phyloP scores from a whole-genome alignment of 2,329 filamentous ascomycete species.

The Phyllosticta citrichinensis region DNA sequence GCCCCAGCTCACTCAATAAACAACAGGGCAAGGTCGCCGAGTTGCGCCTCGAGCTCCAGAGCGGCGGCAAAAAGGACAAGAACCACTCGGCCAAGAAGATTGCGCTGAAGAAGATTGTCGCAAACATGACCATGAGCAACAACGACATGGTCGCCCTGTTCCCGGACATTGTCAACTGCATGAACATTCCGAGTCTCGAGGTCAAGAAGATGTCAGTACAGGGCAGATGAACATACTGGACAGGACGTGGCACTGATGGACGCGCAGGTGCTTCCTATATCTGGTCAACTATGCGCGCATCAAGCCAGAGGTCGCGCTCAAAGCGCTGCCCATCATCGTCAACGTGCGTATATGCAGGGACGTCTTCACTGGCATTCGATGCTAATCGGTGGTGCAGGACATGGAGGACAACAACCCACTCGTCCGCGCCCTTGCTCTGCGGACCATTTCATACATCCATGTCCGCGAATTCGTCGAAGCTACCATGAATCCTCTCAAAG shows the following conservation, averaged over 20 bases:
- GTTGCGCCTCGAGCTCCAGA: constrained; percentile 86
- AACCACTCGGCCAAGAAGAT: constrained; percentile 93
- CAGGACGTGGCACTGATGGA: constrained; percentile 20
- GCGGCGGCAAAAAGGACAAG: constrained; percentile 95
- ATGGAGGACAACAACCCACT: constrained; percentile 90
- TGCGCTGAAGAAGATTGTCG: constrained; percentile 97
- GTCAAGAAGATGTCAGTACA: constrained; percentile 93
- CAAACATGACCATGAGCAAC: constrained; percentile 99
- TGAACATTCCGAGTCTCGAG: constrained; percentile 88
- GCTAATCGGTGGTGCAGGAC: constrained; percentile 47
- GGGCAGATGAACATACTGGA: background rate
- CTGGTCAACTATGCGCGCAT: constrained; percentile 93
- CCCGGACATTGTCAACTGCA: constrained; percentile 88
- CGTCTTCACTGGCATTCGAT: background rate
- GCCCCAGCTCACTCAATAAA: constrained; percentile 41
- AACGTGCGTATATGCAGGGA: constrained; percentile 49
- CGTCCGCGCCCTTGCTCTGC: constrained; percentile 80
- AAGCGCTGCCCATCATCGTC: constrained; percentile 79
- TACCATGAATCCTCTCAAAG: constrained; percentile 74
- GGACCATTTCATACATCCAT: constrained; percentile 96
- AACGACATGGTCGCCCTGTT: constrained; percentile 99
- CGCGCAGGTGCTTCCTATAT: constrained; percentile 83
- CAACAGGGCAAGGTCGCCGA: constrained; percentile 97
- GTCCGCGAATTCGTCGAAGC: constrained; percentile 92
- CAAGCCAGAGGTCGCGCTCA: constrained; percentile 87